Evolutionary conservation across 202 grass and related monocot species (phyloP).

Genomic region (Carex sylvatica): DNA sequence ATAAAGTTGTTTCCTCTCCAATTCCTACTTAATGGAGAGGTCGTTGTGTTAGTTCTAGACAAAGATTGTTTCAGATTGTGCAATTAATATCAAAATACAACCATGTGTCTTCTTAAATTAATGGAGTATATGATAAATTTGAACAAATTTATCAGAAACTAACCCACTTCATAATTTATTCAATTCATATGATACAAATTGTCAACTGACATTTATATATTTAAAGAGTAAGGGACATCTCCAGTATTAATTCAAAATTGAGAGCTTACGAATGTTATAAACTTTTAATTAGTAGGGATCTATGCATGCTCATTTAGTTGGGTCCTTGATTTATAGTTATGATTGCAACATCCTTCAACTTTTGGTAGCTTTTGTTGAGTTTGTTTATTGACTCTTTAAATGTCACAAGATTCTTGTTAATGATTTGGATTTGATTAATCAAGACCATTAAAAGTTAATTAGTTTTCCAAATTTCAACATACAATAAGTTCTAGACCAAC

Average conservation of each 20-base stretch:
- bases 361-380: slow-evolving; percentile 1
- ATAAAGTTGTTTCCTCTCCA: neutral
- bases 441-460: neutral
- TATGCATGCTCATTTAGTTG: slow-evolving; percentile 14
- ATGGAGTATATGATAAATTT: too few species aligned
- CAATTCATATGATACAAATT: neutral
- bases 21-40: neutral
- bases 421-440: slow-evolving; percentile 11
- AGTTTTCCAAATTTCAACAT: neutral
- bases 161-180: neutral
- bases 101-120: too few species aligned
- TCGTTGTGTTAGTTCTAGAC: neutral
- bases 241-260: neutral
- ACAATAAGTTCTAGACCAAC: neutral
- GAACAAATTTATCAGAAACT: too few species aligned
- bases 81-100: neutral
- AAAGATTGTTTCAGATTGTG: neutral
- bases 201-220: neutral
- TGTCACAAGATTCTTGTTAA: slow-evolving; percentile 15
- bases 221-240: neutral
- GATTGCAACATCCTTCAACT: slow-evolving; percentile 18
- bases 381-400: neutral
- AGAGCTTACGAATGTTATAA: neutral
- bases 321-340: slow-evolving; percentile 10
- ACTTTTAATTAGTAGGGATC: neutral